Percentiles rank a stretch among this genome's conserved stretches.
Conservation (phyloP, 495 filamentous ascomycete genomes). For the Xylaria flabelliformis region DNA sequence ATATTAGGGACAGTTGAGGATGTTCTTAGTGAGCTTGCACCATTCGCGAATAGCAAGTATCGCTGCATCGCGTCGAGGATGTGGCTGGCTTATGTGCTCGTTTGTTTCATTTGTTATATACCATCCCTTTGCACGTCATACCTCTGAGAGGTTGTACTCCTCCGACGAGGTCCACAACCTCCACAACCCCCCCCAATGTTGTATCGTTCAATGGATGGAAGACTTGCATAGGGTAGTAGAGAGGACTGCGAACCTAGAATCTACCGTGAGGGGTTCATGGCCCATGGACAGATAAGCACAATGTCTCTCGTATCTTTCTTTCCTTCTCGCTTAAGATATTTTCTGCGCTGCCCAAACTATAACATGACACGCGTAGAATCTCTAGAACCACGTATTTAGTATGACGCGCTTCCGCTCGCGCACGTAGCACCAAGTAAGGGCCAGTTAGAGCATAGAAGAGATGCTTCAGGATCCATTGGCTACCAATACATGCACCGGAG, state of each 20-base stretch:
- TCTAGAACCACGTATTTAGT: neutral
- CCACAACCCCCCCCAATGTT: neutral
- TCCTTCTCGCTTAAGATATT: neutral
- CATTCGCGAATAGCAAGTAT: neutral
- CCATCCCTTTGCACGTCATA: slow-evolving; percentile 8
- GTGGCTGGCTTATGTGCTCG: slow-evolving; percentile 3
- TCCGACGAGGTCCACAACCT: slow-evolving; percentile 1
- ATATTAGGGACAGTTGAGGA: neutral
- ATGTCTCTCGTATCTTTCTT: no score
- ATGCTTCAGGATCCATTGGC: neutral
- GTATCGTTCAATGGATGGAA: neutral
- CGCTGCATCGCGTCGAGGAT: slow-evolving; percentile 6
- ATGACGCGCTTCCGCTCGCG: neutral
- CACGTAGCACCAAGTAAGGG: neutral
- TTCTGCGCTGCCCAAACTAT: neutral
- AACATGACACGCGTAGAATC: neutral
- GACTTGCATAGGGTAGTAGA: neutral
- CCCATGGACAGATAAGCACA: neutral
- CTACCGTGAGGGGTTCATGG: neutral
- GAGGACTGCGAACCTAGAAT: neutral
- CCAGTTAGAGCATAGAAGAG: neutral
- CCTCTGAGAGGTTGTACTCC: neutral
- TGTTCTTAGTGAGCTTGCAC: neutral
- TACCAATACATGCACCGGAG: neutral
- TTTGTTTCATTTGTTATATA: neutral